Conservation (phyloP, 371 early-diverging fungal species). For the Funneliformis caledonium region DNA sequence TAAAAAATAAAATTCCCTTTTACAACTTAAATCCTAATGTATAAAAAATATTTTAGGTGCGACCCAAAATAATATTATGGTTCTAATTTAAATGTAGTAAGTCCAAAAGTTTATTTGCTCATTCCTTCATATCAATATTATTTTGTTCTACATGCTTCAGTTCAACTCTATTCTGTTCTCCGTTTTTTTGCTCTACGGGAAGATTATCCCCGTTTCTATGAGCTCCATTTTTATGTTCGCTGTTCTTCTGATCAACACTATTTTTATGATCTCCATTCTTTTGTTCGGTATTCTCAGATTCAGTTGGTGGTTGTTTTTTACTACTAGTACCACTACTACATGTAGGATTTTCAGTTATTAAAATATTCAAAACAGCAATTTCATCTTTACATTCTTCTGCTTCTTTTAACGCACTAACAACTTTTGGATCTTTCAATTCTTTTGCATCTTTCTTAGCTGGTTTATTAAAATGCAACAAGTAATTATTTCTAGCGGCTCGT, state of each 20-base stretch:
- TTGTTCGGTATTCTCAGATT: neutral
- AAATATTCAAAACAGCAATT: neutral
- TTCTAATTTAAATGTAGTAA: too few relatives aligned
- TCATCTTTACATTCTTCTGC: slow-evolving; percentile 16
- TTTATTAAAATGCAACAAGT: slow-evolving; percentile 13
- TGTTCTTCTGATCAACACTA: neutral
- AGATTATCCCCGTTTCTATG: neutral
- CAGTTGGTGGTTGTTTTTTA: neutral
- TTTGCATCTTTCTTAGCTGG: slow-evolving; percentile 27
- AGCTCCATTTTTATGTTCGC: neutral
- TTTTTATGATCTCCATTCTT: neutral
- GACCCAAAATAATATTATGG: too few relatives aligned
- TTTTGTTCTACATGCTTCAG: neutral
- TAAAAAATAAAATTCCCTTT: too few relatives aligned
- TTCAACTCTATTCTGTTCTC: too few relatives aligned
- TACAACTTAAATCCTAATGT: too few relatives aligned
- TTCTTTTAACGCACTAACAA: neutral
- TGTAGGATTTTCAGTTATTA: slow-evolving; percentile 21
- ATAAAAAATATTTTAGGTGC: too few relatives aligned
- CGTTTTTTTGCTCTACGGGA: neutral
- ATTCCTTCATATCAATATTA: neutral
- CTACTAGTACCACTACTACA: slow-evolving; percentile 2
- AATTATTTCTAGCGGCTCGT: neutral
- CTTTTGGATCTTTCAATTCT: neutral
- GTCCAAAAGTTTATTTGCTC: neutral